Base-by-base conservation (phyloP, 2,329 filamentous ascomycete genomes). In the Karstenula rhodostoma region DNA sequence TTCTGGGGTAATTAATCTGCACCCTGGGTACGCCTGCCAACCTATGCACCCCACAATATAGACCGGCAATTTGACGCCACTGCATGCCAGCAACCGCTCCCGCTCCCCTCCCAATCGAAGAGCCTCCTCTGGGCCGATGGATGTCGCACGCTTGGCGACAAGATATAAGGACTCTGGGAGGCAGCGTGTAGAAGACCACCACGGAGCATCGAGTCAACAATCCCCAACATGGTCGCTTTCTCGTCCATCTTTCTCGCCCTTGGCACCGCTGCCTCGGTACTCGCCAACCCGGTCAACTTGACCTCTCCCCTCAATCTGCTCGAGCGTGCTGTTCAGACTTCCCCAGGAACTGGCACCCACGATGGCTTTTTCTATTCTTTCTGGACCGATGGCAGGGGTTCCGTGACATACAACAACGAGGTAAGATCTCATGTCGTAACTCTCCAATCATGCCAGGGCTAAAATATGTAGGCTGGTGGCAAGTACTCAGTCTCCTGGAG, bases 371-470 rank as follows among this genome's bases (percentile, higher is more conserved):
- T 73, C 68, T 74, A 74, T 61, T 86, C 84, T 12, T 87, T 83
- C 79, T 89, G 84, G 84, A 86, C 82, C 47, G 85, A 88, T 57
- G 81, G 82, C 35, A 75, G 73, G 17, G 81, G 77, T 42, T 72
- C 74, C 23, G 82, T 84, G 2, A 82, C 76, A 19, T 88, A 88
- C 78, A 85, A 81, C 71, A 87, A 87, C 73, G 82, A 80, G 4
- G 63, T 62, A 55, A n/a, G 35, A 23, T 22, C 8, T 25, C 37
- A 19, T 15, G 2, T 17, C 5, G n/a, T 43, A 23, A 15, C 15
- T 56, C 15, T 22, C 7, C 27, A 2, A 22, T 15, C 4, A 49
- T 3, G 23, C 23, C 37, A 23, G 25, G 48, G 15, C 37, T 62
- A 49, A 59, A 59, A 58, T 58, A 15, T 49, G 55, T 46, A 66